These are phyloP conservation scores for Rhizoclosmatium sp. DNA, from an alignment of 192 early-diverging fungal species.

Conservation along the genomic window DNA sequence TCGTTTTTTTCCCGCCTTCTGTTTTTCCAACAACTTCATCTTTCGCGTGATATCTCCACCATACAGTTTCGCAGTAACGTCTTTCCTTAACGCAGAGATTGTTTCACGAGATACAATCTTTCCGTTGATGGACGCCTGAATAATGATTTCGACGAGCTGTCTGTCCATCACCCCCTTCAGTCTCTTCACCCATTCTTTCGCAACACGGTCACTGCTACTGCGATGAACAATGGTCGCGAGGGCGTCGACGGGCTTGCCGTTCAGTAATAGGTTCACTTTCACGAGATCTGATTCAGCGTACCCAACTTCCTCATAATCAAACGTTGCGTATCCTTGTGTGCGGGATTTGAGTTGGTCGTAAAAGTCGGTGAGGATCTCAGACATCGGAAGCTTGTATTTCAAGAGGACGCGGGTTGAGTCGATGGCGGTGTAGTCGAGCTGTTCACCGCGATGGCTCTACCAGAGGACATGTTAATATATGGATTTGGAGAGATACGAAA, in stretches of 20 bases:
- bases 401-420: conserved; percentile 68
- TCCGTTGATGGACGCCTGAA: conserved; percentile 87
- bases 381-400: conserved; percentile 81
- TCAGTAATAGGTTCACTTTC: conserved; percentile 88
- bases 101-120: conserved; percentile 88
- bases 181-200: conserved; percentile 82
- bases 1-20: conserved; percentile 96
- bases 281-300: conserved; percentile 88
- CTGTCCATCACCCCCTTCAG: conserved; percentile 81
- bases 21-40: conserved; percentile 96
- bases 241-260: conserved; percentile 91
- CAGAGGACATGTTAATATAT: neutral
- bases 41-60: conserved; percentile 96
- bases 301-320: conserved; percentile 96
- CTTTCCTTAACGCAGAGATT: conserved; percentile 86
- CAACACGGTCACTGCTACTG: conserved; percentile 70
- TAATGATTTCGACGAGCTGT: conserved; percentile 93
- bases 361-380: conserved; percentile 95
- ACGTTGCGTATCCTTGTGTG: conserved; percentile 88
- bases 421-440: conserved; percentile 86
- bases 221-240: conserved; percentile 88
- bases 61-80: conserved; percentile 96
- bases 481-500: neutral
- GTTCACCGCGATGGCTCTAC: conserved; percentile 80
- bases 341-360: conserved; percentile 93